phyloP scores from a whole-genome alignment of 2,329 filamentous ascomycete species.

The Aspergillus luchuensis region DNA sequence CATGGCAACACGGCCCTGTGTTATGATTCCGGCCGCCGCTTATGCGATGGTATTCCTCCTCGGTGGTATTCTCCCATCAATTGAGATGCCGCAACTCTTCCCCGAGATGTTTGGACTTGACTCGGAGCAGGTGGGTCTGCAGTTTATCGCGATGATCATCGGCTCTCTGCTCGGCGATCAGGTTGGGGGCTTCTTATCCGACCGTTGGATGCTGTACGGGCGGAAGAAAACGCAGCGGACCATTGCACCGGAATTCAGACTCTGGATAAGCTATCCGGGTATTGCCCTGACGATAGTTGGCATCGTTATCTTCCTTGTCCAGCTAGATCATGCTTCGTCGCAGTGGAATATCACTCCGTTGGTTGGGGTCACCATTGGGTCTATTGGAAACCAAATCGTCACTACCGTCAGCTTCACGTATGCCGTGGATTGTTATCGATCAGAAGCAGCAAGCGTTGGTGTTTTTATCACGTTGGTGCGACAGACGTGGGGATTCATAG shows the following conservation, averaged over 20 bases:
- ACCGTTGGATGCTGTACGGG: neutral
- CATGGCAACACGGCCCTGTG: neutral
- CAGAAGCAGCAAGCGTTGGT: neutral
- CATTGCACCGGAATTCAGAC: neutral
- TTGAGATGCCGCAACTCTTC: neutral
- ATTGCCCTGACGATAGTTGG: neutral
- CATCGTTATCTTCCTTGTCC: neutral
- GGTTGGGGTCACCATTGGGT: neutral
- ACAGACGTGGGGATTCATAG: neutral
- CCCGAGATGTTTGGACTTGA: neutral
- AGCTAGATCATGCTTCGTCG: neutral
- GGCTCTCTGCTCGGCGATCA: neutral
- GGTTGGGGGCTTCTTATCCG: neutral
- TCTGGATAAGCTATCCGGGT: neutral
- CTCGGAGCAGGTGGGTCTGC: neutral
- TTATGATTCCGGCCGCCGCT: neutral
- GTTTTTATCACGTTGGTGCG: neutral
- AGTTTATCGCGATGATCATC: neutral
- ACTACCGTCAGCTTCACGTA: neutral
- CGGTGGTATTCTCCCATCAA: neutral
- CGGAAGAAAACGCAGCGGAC: neutral
- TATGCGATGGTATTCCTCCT: neutral
- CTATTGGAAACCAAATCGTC: neutral
- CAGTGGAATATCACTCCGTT: neutral
- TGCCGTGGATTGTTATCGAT: neutral